A percentile compares a stretch with the other conserved stretches of the same genome.
phyloP scores from a whole-genome alignment of 169 alveolate genomes.

The Plasmodium adleri region DNA sequence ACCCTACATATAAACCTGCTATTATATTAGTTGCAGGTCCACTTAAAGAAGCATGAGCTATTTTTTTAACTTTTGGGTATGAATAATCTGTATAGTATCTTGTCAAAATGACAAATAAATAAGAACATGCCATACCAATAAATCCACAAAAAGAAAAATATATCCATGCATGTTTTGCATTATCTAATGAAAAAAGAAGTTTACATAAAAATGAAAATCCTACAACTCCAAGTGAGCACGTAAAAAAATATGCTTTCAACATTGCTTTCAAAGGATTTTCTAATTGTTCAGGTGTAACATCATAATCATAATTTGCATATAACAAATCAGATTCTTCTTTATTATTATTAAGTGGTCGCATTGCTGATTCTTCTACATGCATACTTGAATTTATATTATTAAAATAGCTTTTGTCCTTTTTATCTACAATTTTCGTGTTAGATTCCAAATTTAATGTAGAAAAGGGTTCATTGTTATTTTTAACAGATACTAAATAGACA shows the following conservation, averaged over 20 bases:
- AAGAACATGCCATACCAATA: constrained; percentile 89
- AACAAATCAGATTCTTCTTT: constrained; percentile 3
- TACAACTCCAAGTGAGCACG: constrained; percentile 81
- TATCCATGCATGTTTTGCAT: constrained; percentile 78
- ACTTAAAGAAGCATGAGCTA: constrained; percentile 88
- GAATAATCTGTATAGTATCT: constrained; percentile 92
- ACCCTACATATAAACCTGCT: constrained; percentile 88
- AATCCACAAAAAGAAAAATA: constrained; percentile 84
- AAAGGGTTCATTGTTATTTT: constrained; percentile 79
- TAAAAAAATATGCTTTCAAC: constrained; percentile 82
- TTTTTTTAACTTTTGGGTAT: constrained; percentile 85
- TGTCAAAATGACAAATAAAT: constrained; percentile 89
- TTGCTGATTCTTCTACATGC: background rate
- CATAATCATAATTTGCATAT: constrained; percentile 79
- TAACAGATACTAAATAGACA: constrained; percentile 81
- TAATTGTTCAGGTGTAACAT: constrained; percentile 19
- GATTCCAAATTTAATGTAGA: background rate
- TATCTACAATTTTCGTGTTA: background rate
- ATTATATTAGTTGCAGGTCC: constrained; percentile 92
- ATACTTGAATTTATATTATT: constrained; percentile 1
- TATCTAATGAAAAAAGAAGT: constrained; percentile 75
- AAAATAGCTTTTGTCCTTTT: constrained; percentile 17
- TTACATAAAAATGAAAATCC: constrained; percentile 86
- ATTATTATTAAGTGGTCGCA: background rate
- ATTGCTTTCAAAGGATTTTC: constrained; percentile 69